A percentile compares a stretch with the other conserved stretches of the same genome.
These are phyloP conservation scores for Pyrenophora graminea DNA, from an alignment of 2,329 filamentous ascomycete genomes.

Conservation along the genomic window DNA sequence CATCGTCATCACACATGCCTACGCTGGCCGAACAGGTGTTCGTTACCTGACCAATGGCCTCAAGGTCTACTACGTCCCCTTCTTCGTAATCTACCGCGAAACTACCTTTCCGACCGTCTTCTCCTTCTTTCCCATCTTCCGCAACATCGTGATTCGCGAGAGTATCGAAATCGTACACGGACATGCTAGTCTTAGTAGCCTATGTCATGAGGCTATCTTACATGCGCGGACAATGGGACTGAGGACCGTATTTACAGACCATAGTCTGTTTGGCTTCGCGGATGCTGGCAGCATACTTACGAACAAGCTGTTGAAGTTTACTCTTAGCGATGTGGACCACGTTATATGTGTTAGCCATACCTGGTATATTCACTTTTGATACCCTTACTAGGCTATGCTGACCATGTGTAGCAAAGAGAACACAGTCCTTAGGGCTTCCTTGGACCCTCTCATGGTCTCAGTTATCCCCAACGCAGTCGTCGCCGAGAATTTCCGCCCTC, in stretches of 20 bases:
- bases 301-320: slow-evolving; percentile 97
- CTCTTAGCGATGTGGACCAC: slow-evolving; percentile 93
- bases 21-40: slow-evolving; percentile 86
- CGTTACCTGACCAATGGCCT: slow-evolving; percentile 96
- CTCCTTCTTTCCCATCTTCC: slow-evolving; percentile 97
- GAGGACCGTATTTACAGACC: slow-evolving; percentile 94
- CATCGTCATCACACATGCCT: slow-evolving; percentile 94
- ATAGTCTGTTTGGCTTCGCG: slow-evolving; percentile 95
- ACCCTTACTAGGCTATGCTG: slow-evolving; percentile 4
- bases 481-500: slow-evolving; percentile 88
- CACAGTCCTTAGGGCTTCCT: slow-evolving; percentile 87
- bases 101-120: slow-evolving; percentile 96
- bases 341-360: slow-evolving; percentile 98
- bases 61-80: slow-evolving; percentile 97
- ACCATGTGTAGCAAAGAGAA: slow-evolving; percentile 79
- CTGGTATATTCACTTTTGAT: slow-evolving; percentile 62
- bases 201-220: slow-evolving; percentile 92
- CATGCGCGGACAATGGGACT: slow-evolving; percentile 96
- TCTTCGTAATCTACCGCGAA: slow-evolving; percentile 92
- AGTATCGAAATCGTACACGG: slow-evolving; percentile 96
- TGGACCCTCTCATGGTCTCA: slow-evolving; percentile 96
- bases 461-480: slow-evolving; percentile 98
- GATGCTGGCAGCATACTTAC: slow-evolving; percentile 94
- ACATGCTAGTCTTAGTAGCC: slow-evolving; percentile 89
- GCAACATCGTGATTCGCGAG: slow-evolving; percentile 93